phyloP scores from a whole-genome alignment of 2,329 filamentous ascomycete genomes.

The Didymosphaeria variabile region DNA sequence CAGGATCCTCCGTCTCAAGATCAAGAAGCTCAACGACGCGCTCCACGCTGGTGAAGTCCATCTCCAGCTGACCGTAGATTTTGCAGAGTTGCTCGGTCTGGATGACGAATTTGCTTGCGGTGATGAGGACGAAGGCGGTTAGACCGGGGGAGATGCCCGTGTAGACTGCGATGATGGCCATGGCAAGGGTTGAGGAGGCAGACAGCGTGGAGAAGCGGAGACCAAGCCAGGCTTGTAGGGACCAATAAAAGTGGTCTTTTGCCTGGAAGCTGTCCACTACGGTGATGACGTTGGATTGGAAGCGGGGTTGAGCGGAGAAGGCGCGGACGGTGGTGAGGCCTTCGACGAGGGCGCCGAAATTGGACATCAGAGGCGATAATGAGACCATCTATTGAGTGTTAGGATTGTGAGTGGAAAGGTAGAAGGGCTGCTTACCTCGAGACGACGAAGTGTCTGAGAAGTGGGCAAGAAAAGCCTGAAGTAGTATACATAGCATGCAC shows the following conservation, averaged over 20 bases:
- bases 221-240: constrained; percentile 83
- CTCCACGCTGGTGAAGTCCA: constrained; percentile 92
- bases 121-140: constrained; percentile 83
- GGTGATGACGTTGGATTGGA: constrained; percentile 79
- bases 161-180: constrained; percentile 79
- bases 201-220: constrained; percentile 80
- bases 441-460: constrained; percentile 80
- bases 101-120: constrained; percentile 71
- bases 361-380: constrained; percentile 86
- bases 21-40: constrained; percentile 83
- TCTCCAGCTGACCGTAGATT: constrained; percentile 84
- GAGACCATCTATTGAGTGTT: constrained; percentile 72
- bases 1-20: constrained; percentile 77
- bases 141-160: constrained; percentile 79
- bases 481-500: constrained; percentile 73
- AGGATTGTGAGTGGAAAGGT: constrained; percentile 12
- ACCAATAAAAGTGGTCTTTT: constrained; percentile 96
- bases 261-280: constrained; percentile 91
- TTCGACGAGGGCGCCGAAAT: constrained; percentile 87
- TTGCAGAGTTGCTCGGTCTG: constrained; percentile 79
- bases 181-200: constrained; percentile 74
- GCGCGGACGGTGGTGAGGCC: constrained; percentile 88
- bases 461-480: constrained; percentile 82
- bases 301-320: constrained; percentile 79
- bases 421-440: constrained; percentile 62